phyloP scores from a whole-genome alignment of 805 yeast genomes.

The Kluyveromyces nonfermentans region DNA sequence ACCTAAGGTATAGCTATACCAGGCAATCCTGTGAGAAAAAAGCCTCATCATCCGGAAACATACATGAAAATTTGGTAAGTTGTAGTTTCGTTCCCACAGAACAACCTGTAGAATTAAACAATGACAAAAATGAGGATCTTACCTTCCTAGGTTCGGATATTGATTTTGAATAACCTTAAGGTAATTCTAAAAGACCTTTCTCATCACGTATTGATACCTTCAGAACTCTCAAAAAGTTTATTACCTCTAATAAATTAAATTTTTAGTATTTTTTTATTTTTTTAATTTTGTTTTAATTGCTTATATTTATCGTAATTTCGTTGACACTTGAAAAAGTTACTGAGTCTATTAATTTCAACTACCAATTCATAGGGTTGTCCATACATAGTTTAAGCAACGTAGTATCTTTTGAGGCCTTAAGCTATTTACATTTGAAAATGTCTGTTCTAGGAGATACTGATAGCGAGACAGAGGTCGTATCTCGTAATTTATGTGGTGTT shows the following conservation, averaged over 20 bases:
- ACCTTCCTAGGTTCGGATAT: slow-evolving; percentile 2
- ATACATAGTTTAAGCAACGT: no score
- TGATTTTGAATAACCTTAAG: background rate
- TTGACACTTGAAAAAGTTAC: no score
- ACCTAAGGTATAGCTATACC: no score
- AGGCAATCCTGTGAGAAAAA: no score
- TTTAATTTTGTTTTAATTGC: no score
- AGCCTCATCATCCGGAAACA: background rate
- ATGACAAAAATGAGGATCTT: background rate
- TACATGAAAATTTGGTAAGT: no score
- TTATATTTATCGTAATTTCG: background rate
- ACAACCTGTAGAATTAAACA: background rate
- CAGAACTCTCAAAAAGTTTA: background rate
- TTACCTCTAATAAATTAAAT: background rate
- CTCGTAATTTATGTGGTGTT: slow-evolving; percentile 50
- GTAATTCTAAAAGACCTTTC: background rate
- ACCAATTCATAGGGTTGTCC: no score
- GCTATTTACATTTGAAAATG: slow-evolving; percentile 6
- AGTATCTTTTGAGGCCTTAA: no score
- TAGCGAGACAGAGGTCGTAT: slow-evolving; percentile 45
- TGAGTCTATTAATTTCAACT: no score
- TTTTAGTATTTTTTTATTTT: no score
- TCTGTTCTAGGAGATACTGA: slow-evolving; percentile 23
- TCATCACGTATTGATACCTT: no score
- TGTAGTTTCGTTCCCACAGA: background rate